These are phyloP conservation scores for Metschnikowia amazonensis DNA, from an alignment of 805 yeast genomes.

Conservation along the genomic window DNA sequence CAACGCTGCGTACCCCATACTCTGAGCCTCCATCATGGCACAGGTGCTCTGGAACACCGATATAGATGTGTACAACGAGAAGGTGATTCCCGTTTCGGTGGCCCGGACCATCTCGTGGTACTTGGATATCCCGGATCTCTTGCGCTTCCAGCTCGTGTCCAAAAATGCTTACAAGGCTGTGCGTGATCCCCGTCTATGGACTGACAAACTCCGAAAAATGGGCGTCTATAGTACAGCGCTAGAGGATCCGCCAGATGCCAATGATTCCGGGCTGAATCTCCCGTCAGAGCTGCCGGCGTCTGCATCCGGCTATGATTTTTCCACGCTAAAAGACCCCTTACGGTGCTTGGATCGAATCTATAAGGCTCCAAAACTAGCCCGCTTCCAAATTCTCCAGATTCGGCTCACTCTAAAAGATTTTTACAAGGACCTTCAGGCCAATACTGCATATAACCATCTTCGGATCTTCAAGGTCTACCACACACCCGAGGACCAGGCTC, in stretches of 20 bases:
- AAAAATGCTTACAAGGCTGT: conserved; percentile 36
- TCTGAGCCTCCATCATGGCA: conserved; percentile 27
- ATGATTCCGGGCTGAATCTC: neutral
- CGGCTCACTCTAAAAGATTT: conserved; percentile 38
- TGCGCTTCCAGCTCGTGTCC: conserved; percentile 37
- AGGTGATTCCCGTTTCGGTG: conserved; percentile 36
- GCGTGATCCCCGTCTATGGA: conserved; percentile 40
- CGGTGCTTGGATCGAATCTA: conserved; percentile 30
- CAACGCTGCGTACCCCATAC: conserved; percentile 1
- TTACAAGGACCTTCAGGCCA: conserved; percentile 43
- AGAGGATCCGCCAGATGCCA: conserved; percentile 6
- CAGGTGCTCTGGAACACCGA: conserved; percentile 46
- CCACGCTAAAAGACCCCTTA: conserved; percentile 26
- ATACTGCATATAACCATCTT: conserved; percentile 40
- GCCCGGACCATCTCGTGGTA: conserved; percentile 33
- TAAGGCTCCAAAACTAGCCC: conserved; percentile 30
- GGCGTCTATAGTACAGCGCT: conserved; percentile 34
- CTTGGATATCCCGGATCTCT: conserved; percentile 36
- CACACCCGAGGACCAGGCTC: conserved; percentile 52
- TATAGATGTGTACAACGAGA: conserved; percentile 39
- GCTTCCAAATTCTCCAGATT: conserved; percentile 37
- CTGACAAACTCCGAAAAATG: conserved; percentile 31
- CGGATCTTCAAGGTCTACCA: conserved; percentile 44
- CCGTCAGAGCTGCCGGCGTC: neutral
- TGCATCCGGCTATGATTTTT: conserved; percentile 7